Conservation (phyloP, 2,329 filamentous ascomycete species). For the Colletotrichum sp. region DNA sequence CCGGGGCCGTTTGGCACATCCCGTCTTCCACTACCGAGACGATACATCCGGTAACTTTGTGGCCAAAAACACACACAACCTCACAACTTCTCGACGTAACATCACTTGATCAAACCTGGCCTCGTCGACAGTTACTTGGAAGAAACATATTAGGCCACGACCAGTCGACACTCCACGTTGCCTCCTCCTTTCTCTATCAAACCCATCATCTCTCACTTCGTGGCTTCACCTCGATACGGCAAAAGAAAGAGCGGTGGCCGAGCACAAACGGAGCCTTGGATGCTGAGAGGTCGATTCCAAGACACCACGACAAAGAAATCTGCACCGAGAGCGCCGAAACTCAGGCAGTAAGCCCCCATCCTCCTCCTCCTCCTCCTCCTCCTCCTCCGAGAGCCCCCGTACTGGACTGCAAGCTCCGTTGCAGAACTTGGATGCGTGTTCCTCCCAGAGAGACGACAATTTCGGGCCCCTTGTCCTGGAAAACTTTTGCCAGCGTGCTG, state of each 20-base stretch:
- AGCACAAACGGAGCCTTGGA: conserved; percentile 49
- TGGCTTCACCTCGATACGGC: conserved; percentile 40
- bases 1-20: conserved; percentile 27
- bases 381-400: not conserved
- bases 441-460: conserved; percentile 36
- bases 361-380: not conserved
- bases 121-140: not conserved
- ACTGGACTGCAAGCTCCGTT: conserved; percentile 10
- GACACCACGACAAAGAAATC: conserved; percentile 54
- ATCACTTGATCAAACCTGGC: not conserved
- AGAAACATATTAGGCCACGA: conserved; percentile 2
- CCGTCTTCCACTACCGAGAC: conserved; percentile 20
- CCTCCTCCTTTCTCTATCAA: conserved; percentile 13
- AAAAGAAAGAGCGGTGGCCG: conserved; percentile 54
- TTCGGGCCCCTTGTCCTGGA: conserved; percentile 32
- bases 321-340: conserved; percentile 45
- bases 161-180: conserved; percentile 3
- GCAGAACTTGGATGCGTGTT: not conserved
- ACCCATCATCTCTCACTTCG: conserved; percentile 44
- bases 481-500: conserved; percentile 28
- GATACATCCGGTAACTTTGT: conserved; percentile 15
- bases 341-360: not conserved
- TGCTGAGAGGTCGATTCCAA: conserved; percentile 53
- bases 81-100: not conserved
- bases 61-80: not conserved